Conservation (phyloP, 176 grass and related monocot genomes). For the Oryza meyeriana region DNA sequence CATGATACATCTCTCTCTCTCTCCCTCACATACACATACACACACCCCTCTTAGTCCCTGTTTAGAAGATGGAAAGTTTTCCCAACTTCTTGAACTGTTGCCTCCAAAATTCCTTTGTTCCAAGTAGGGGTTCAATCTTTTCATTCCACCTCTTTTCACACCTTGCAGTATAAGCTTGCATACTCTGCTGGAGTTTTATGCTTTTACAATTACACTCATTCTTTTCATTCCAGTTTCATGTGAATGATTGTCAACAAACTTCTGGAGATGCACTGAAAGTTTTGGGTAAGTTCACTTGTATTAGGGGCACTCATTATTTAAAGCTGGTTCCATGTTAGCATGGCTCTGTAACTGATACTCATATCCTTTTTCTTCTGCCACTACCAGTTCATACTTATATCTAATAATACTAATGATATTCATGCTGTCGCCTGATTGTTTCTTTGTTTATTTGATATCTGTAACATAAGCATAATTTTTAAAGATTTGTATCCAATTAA, state of each 20-base stretch:
- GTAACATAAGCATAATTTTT: constrained; percentile 2
- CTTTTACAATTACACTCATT: constrained; percentile 21
- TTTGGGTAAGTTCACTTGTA: constrained; percentile 39
- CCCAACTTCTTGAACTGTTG: not conserved
- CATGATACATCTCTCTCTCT: constrained; percentile 16
- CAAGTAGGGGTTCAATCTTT: constrained; percentile 16
- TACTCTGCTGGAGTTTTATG: constrained; percentile 15
- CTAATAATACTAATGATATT: constrained; percentile 4
- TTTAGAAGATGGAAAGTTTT: not conserved
- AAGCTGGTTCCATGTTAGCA: constrained; percentile 21
- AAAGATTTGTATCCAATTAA: constrained; percentile 3
- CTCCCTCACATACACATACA: too few species aligned
- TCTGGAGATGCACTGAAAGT: constrained; percentile 68
- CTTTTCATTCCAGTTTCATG: constrained; percentile 77
- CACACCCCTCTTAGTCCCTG: not conserved
- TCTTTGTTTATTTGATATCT: not conserved
- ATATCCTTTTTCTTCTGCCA: not conserved
- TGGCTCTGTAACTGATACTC: not conserved
- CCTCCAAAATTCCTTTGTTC: not conserved
- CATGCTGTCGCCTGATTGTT: not conserved
- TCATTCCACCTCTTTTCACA: constrained; percentile 11
- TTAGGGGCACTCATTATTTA: constrained; percentile 22
- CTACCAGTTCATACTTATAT: not conserved
- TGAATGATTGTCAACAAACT: constrained; percentile 77
- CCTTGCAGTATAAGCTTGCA: constrained; percentile 22